These are phyloP conservation scores for Chytridiales sp. DNA, from an alignment of 371 early-diverging fungal genomes.

Conservation along the genomic window DNA sequence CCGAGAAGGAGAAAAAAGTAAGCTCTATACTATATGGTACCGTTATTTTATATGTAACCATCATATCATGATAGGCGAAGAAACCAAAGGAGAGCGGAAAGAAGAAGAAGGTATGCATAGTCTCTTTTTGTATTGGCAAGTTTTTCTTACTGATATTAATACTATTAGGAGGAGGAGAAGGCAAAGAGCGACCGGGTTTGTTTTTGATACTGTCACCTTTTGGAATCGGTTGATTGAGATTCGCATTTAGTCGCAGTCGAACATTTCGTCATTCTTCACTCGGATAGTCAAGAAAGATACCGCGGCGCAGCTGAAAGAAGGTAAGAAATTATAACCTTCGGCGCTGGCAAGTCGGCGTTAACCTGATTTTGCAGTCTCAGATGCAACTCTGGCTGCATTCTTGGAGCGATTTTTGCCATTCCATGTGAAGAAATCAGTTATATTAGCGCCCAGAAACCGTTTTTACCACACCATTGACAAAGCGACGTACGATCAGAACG, in stretches of 20 bases:
- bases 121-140: not conserved
- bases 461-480: slow-evolving; percentile 30
- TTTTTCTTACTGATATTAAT: not conserved
- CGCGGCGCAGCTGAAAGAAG: no score
- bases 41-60: not conserved
- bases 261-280: slow-evolving; percentile 12
- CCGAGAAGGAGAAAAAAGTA: not conserved
- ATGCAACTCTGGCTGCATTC: slow-evolving; percentile 9
- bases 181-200: slow-evolving; percentile 11
- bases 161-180: slow-evolving; percentile 22
- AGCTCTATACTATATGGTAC: not conserved
- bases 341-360: no score
- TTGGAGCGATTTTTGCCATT: slow-evolving; percentile 27
- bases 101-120: slow-evolving; percentile 19
- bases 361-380: slow-evolving; percentile 2
- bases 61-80: not conserved
- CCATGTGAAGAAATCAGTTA: slow-evolving; percentile 60
- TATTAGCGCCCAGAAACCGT: slow-evolving; percentile 26
- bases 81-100: slow-evolving; percentile 4
- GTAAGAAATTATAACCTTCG: no score
- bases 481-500: no score
- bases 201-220: slow-evolving; percentile 10
- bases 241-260: not conserved
- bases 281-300: not conserved
- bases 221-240: not conserved